phyloP scores from a whole-genome alignment of 2,329 filamentous ascomycete genomes.

The Dissoconium aciculare region DNA sequence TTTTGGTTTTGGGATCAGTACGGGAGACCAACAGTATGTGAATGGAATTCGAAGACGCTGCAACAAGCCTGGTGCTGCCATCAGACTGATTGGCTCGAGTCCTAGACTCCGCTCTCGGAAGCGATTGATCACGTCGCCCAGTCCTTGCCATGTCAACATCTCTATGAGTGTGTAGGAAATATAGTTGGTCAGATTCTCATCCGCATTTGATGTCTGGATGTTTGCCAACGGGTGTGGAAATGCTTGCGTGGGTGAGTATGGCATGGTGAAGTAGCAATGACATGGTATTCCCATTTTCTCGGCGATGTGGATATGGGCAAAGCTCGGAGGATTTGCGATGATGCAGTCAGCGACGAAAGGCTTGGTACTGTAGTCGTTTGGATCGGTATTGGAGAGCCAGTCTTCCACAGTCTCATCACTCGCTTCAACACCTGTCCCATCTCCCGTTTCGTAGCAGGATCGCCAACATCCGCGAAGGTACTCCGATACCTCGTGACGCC shows the following conservation, averaged over 20 bases:
- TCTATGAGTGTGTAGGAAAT: constrained; percentile 74
- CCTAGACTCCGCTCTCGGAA: constrained; percentile 64
- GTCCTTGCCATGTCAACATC: constrained; percentile 83
- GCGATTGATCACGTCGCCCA: constrained; percentile 80
- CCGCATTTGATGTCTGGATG: constrained; percentile 60
- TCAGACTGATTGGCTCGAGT: constrained; percentile 60
- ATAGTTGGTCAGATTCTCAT: constrained; percentile 64
- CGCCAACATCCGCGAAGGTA: constrained; percentile 79
- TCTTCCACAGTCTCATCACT: constrained; percentile 34
- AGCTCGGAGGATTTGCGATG: constrained; percentile 64
- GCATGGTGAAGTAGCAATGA: constrained; percentile 92
- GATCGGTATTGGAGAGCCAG: constrained; percentile 24
- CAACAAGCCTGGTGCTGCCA: constrained; percentile 71
- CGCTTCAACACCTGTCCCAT: constrained; percentile 38
- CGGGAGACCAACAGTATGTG: constrained; percentile 84
- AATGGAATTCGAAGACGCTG: constrained; percentile 63
- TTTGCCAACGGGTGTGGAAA: constrained; percentile 82
- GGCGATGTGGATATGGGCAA: constrained; percentile 60
- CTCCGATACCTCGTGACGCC: constrained; percentile 58
- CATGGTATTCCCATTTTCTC: constrained; percentile 61
- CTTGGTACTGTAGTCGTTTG: constrained; percentile 29
- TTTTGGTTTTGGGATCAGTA: constrained; percentile 60
- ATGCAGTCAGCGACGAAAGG: constrained; percentile 76
- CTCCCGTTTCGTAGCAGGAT: constrained; percentile 65
- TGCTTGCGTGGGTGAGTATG: constrained; percentile 70